These are phyloP conservation scores for Albugo candida DNA, from an alignment of 352 stramenopile species.

Conservation along the genomic window DNA sequence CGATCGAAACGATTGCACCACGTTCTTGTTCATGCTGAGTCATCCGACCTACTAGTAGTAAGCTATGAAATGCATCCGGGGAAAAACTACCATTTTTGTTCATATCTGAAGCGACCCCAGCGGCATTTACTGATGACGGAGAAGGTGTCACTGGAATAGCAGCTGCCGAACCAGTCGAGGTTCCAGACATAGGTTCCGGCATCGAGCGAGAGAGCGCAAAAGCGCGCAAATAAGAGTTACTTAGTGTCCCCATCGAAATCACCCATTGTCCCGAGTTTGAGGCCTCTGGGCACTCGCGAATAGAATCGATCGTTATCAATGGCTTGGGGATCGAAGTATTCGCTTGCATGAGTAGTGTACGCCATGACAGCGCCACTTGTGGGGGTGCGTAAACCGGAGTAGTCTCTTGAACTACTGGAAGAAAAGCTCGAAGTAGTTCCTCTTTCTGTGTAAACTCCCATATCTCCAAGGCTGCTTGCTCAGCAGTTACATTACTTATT, in stretches of 20 bases:
- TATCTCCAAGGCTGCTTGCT: constrained; percentile 20
- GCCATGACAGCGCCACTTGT: constrained; percentile 14
- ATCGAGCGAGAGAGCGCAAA: constrained; percentile 15
- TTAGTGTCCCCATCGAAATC: constrained; percentile 28
- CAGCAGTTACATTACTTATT: constrained; percentile 7
- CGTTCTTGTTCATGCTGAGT: no score
- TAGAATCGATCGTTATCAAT: constrained; percentile 26
- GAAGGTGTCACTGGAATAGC: no score
- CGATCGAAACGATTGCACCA: not conserved
- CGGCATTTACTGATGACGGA: no score
- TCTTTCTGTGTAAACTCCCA: constrained; percentile 32
- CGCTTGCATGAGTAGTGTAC: constrained; percentile 17
- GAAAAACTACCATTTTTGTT: no score
- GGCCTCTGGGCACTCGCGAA: constrained; percentile 9
- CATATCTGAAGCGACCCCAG: no score
- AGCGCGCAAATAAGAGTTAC: constrained; percentile 28
- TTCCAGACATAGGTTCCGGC: constrained; percentile 3
- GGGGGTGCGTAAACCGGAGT: constrained; percentile 14
- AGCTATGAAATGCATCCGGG: no score
- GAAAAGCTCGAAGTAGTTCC: constrained; percentile 40
- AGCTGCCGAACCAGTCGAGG: constrained; percentile 19
- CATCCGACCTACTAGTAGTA: no score
- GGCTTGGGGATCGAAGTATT: constrained; percentile 8
- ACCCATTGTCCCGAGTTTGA: constrained; percentile 9
- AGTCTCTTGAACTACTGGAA: constrained; percentile 28